Base-by-base conservation (phyloP, 2,329 filamentous ascomycete genomes). In the Amesomyces nigricolor region DNA sequence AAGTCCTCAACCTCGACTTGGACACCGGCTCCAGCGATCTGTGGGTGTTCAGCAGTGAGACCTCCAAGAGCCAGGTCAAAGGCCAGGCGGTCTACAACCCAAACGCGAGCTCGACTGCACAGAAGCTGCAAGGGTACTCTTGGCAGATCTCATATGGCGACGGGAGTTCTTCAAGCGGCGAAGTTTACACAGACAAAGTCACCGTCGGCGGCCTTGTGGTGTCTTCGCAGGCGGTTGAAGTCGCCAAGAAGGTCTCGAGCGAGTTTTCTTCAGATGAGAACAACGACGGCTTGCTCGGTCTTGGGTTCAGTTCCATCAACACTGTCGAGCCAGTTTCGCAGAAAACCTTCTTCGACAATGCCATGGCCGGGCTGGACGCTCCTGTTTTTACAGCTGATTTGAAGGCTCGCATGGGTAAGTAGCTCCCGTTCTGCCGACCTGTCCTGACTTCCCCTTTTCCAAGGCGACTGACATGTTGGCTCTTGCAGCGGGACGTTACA, bases 81-180 rank as follows among this genome's bases (percentile, higher is more conserved):
- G 72, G 72, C 0, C 74, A 77, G 46, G 63, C 66, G 5, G 50
- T 71, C n/a, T 78, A 73, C 56, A 63, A 72, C 46, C 71, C 75
- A 1, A 58, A 56, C 22, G 67, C 69, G 47, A 76, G 73, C 56
- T 71, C 66, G 19, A 72, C 71, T 2, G 65, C 75, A 1, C 61
- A 68, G 58, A 65, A 68, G 56, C 51, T 76, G 22, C 51, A 60
- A 3, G 73, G 73, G 4, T 66, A 67, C 4, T 61, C 68, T 1
- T 78, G 74, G 71, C 51, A 63, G 14, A 76, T 78, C 54, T 62
- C 59, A 1, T 78, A 78, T 44, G 74, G 72, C 2, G 75, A 78
- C 38, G 72, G 71, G 14, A 74, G 70, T 47, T 66, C 65, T 1
- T 73, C 73, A 0, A 67, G 66, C 16, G 75, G 75, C 6, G 67